Evolutionary conservation across 208 protist genomes (phyloP).

Genomic region (Naegleria lovaniensis): DNA sequence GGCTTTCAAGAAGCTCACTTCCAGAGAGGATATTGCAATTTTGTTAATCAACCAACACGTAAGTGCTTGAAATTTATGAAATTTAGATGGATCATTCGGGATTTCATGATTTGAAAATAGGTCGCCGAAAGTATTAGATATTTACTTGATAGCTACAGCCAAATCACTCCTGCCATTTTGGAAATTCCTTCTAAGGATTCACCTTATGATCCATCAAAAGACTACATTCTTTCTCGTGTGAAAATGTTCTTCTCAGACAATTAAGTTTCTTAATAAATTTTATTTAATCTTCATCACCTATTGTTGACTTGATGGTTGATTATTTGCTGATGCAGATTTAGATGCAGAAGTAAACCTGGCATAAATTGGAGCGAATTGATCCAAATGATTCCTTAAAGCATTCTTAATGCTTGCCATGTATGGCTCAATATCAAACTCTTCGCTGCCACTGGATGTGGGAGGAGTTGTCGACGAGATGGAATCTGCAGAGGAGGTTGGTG

Average conservation of each 20-base stretch:
- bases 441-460: neutral
- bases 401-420: neutral
- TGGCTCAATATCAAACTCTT: too few species aligned
- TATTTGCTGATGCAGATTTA: neutral
- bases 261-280: slow-evolving; percentile 49
- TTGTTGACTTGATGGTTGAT: neutral
- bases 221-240: slow-evolving; percentile 82
- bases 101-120: slow-evolving; percentile 29
- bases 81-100: neutral
- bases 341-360: neutral
- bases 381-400: neutral
- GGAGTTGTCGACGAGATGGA: neutral
- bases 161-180: slow-evolving; percentile 83
- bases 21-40: slow-evolving; percentile 78
- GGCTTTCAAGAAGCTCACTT: slow-evolving; percentile 76
- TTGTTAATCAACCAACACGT: slow-evolving; percentile 92
- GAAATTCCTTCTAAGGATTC: slow-evolving; percentile 92
- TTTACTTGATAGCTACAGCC: slow-evolving; percentile 77
- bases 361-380: neutral
- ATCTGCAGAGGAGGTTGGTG: neutral
- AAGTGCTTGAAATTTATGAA: slow-evolving; percentile 3
- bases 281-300: neutral
- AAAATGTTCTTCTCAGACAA: slow-evolving; percentile 30
- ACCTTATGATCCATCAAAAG: slow-evolving; percentile 88
- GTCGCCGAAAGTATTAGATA: slow-evolving; percentile 86